phyloP scores from a whole-genome alignment of 768 basidiomycete genomes.

The Lactarius evosmus region DNA sequence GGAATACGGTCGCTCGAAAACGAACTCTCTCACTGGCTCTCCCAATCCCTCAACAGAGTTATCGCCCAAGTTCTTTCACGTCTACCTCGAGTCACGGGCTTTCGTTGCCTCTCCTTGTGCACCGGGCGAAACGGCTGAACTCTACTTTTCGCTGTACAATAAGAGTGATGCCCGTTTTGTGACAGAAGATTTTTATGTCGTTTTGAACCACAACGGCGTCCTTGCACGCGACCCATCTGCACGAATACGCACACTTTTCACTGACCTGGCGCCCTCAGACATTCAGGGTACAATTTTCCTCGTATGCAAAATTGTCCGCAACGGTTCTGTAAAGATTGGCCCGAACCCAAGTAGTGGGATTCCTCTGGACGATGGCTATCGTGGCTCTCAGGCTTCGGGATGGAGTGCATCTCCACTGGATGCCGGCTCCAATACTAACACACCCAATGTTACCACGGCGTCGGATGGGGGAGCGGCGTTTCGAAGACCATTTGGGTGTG shows the following conservation, averaged over 20 bases:
- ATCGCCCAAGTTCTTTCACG: conserved; percentile 77
- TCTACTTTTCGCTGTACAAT: conserved; percentile 91
- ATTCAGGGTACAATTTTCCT: conserved; percentile 83
- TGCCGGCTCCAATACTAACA: conserved; percentile 8
- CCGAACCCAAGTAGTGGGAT: conserved; percentile 48
- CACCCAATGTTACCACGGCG: conserved; percentile 14
- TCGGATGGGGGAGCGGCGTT: conserved; percentile 44
- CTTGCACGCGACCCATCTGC: conserved; percentile 73
- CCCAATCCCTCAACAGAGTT: conserved; percentile 39
- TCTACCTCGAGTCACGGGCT: conserved; percentile 86
- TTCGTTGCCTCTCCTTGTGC: conserved; percentile 89
- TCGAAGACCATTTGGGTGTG: conserved; percentile 93
- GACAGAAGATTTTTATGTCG: conserved; percentile 87
- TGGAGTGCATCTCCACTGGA: conserved; percentile 11
- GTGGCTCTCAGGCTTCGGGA: conserved; percentile 54
- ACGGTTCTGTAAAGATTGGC: conserved; percentile 79
- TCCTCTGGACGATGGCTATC: conserved; percentile 44
- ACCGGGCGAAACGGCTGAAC: conserved; percentile 89
- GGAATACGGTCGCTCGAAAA: conserved; percentile 44
- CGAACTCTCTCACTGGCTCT: conserved; percentile 38
- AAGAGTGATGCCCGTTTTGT: conserved; percentile 81
- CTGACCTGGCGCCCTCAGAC: conserved; percentile 82
- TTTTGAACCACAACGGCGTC: conserved; percentile 90
- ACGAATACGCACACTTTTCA: conserved; percentile 83
- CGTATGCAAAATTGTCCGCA: conserved; percentile 87